Evolutionary conservation across 176 grass and related monocot genomes (phyloP).

Genomic region (Oryza brachyantha): DNA sequence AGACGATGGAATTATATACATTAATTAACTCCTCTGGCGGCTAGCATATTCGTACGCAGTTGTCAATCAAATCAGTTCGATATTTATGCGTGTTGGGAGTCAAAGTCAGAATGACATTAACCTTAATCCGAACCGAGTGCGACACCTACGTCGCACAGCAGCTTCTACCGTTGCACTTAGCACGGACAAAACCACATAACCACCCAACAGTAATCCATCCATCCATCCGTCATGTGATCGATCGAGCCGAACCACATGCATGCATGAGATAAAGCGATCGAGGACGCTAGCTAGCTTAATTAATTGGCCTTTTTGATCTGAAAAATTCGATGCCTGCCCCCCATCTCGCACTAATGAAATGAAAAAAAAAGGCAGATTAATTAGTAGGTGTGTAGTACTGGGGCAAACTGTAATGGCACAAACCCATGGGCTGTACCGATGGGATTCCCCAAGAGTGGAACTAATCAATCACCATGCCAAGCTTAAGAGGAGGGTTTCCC

Average conservation of each 20-base stretch:
- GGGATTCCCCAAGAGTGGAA: constrained; percentile 18
- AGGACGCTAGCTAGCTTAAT: background rate
- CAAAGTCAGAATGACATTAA: constrained; percentile 32
- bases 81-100: background rate
- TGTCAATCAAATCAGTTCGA: constrained; percentile 16
- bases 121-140: constrained; percentile 29
- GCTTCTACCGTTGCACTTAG: constrained; percentile 10
- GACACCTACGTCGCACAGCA: constrained; percentile 27
- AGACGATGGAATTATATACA: no score
- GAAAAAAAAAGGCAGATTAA: background rate
- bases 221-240: no score
- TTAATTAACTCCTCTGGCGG: background rate
- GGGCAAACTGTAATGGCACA: background rate
- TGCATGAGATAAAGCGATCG: constrained; percentile 15
- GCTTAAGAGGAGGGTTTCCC: background rate
- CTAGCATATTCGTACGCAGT: background rate
- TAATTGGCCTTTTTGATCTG: background rate
- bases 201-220: constrained; percentile 23
- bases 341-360: background rate
- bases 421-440: constrained; percentile 21
- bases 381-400: background rate
- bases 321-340: background rate
- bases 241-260: constrained; percentile 36
- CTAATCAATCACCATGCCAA: constrained; percentile 19
- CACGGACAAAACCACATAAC: constrained; percentile 32